phyloP scores from a whole-genome alignment of 441 rosid species.

The Erodium trifolium region DNA sequence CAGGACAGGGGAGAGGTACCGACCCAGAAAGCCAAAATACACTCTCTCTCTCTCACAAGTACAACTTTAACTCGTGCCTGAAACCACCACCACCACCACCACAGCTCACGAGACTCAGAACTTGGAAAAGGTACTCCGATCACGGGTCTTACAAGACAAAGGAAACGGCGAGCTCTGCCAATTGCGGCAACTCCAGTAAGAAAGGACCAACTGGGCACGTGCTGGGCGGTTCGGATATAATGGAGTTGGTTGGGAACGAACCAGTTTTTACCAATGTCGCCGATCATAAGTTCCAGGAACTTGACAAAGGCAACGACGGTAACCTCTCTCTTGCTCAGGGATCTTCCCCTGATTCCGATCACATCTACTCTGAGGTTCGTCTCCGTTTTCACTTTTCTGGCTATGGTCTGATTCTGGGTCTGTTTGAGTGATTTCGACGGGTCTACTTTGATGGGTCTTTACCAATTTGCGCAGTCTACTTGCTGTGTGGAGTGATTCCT shows the following conservation, averaged over 20 bases:
- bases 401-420: neutral
- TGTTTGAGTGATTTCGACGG: neutral
- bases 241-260: slow-evolving; percentile 78
- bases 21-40: slow-evolving; percentile 12
- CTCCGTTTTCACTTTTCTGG: no score
- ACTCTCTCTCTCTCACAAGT: no score
- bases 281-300: slow-evolving; percentile 69
- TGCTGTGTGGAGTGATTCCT: neutral
- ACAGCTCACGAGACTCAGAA: slow-evolving; percentile 38
- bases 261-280: slow-evolving; percentile 62
- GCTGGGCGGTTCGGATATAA: slow-evolving; percentile 82
- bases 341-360: slow-evolving; percentile 67
- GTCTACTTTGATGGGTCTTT: neutral
- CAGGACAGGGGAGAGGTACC: neutral
- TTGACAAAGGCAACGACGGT: slow-evolving; percentile 68
- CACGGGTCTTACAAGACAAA: slow-evolving; percentile 32
- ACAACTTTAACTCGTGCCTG: neutral
- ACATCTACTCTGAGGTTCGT: slow-evolving; percentile 69
- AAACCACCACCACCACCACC: no score
- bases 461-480: neutral
- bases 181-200: slow-evolving; percentile 4
- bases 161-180: slow-evolving; percentile 14
- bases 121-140: slow-evolving; percentile 1
- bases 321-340: slow-evolving; percentile 79
- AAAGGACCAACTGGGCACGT: slow-evolving; percentile 34